Evolutionary conservation across 1,139 yeast species (phyloP), one percentile per base, ranked within the genome.

Genomic region (Blastobotrys buckinghamii): DNA sequence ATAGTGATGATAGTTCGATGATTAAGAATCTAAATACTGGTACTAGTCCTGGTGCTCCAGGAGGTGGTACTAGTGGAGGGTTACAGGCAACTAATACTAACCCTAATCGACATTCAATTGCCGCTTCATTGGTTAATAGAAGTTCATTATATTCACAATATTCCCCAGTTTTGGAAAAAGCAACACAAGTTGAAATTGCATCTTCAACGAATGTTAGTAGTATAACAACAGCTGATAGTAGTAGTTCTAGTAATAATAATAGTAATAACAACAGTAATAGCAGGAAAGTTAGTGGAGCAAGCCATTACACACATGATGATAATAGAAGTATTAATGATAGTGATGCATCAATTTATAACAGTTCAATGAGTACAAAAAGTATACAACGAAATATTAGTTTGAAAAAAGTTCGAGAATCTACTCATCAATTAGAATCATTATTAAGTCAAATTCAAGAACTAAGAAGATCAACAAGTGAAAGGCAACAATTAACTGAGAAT

Each of bases 121-220:
- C 49, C 19, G 50, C 55, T 6, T 35, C 48, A 7, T 44, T 49
- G 10, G 34, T 27, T 24, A 46, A 44, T 16, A 24, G 41, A 16
- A 39, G 47, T 39, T 57, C 60, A 17, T 36, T 57, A 13, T 53
- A 52, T 49, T 51, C 53, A 2, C 57, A 52, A 30, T 59, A 59
- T 39, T 59, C 62, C n/a, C 62, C 62, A 6, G 49, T 58, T n/a
- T 52, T 59, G 15, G 62, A 58, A 38, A 60, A 59, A 38, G 60
- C 58, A 13, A 57, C 59, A 2, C 55, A 57, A 15, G 54, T 57
- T 12, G 50, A 48, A 24, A 42, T 52, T 36, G 37, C 54, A 9
- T 43, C 49, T 12, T 26, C 50, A 13, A 27, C 46, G 4, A 47
- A 27, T 36, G 44, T 48, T 22, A 42, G 42, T 17, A 44, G 22